These are phyloP conservation scores for Oenanthe javanica DNA, from an alignment of 140 eudicot species.

Conservation along the genomic window DNA sequence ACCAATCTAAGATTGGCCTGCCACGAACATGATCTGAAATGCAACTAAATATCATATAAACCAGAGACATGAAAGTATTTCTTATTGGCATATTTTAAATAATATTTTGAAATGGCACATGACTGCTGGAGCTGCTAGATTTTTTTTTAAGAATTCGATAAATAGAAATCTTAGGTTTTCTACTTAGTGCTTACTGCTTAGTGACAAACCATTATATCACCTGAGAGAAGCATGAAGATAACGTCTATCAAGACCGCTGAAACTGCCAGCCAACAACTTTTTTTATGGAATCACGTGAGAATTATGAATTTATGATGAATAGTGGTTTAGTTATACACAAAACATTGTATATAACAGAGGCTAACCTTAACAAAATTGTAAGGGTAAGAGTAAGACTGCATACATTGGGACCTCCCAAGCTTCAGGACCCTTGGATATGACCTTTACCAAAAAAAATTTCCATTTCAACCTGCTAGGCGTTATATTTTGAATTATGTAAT, in stretches of 20 bases:
- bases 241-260: no score
- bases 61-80: background rate
- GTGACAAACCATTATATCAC: background rate
- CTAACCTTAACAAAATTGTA: no score
- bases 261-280: no score
- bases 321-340: no score
- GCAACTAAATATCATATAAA: background rate
- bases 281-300: no score
- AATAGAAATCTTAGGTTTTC: no score
- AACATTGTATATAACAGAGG: no score
- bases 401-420: background rate
- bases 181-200: background rate
- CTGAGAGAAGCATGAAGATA: background rate
- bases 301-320: no score
- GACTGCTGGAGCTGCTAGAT: background rate
- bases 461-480: background rate
- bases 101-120: background rate
- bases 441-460: background rate
- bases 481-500: background rate
- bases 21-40: slow-evolving; percentile 66
- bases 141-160: no score
- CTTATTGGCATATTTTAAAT: background rate
- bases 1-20: slow-evolving; percentile 70
- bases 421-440: background rate
- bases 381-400: background rate